Conservation (phyloP, 495 filamentous ascomycete genomes). For the Podospora fimiseda region DNA sequence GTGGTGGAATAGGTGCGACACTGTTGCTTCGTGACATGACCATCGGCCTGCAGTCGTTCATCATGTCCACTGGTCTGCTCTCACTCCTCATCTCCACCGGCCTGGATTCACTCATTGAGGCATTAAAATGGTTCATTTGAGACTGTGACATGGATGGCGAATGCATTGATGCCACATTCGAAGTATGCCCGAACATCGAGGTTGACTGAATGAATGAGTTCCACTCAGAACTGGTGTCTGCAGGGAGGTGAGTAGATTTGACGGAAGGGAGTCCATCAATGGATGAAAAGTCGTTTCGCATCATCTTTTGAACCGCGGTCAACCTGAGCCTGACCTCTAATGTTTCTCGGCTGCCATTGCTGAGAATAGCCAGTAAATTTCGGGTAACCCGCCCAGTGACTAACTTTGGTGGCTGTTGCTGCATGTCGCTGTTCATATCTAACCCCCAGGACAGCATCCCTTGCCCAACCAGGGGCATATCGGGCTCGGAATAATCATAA, state of each 20-base stretch:
- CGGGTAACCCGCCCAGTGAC: conserved; percentile 87
- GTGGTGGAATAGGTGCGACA: conserved; percentile 13
- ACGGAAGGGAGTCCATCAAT: conserved; percentile 18
- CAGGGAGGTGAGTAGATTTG: conserved; percentile 26
- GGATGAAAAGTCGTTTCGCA: conserved; percentile 31
- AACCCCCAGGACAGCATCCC: conserved; percentile 90
- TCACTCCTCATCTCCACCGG: conserved; percentile 13
- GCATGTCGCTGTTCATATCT: conserved; percentile 39
- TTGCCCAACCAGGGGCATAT: conserved; percentile 88
- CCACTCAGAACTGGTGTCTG: conserved; percentile 44
- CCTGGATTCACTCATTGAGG: conserved; percentile 10
- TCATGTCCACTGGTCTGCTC: background rate
- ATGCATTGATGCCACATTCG: conserved; percentile 20
- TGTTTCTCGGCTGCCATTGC: conserved; percentile 77
- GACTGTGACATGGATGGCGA: conserved; percentile 26
- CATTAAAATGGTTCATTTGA: conserved; percentile 17
- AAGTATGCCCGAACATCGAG: conserved; percentile 28
- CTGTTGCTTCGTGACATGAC: conserved; percentile 8
- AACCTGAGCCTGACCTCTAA: conserved; percentile 90
- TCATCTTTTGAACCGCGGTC: conserved; percentile 67
- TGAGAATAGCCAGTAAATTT: conserved; percentile 76
- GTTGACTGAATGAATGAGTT: conserved; percentile 42
- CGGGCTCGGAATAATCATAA: conserved; percentile 91
- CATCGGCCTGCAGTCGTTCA: background rate
- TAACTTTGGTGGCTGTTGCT: conserved; percentile 56